Percentiles rank a stretch among this genome's conserved stretches.
Evolutionary conservation across 768 basidiomycete species (phyloP).

Genomic region (Trametes maxima): DNA sequence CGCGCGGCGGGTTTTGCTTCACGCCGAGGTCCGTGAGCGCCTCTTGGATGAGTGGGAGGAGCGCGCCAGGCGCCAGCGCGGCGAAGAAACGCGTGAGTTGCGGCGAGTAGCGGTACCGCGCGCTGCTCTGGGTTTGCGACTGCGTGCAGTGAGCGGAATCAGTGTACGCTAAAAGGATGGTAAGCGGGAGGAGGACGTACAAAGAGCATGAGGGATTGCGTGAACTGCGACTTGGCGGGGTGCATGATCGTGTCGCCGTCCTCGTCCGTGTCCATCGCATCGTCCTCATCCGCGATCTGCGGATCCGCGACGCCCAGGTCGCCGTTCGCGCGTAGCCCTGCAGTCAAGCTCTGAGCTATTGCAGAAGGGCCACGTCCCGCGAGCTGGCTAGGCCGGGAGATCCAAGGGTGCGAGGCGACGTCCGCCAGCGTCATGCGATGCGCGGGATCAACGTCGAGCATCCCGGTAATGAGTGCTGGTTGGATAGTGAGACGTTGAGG

Average conservation of each 20-base stretch:
- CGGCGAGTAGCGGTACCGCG: conserved; percentile 60
- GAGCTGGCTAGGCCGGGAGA: conserved; percentile 73
- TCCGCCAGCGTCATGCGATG: conserved; percentile 66
- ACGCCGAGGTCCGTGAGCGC: conserved; percentile 52
- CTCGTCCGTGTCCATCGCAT: conserved; percentile 41
- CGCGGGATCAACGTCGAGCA: conserved; percentile 72
- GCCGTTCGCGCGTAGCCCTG: conserved; percentile 66
- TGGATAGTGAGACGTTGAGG: conserved; percentile 1
- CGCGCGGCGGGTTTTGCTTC: conserved; percentile 48
- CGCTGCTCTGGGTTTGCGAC: conserved; percentile 84
- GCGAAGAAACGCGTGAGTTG: conserved; percentile 85
- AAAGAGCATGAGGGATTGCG: conserved; percentile 79
- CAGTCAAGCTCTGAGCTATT: conserved; percentile 72
- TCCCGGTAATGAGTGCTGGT: conserved; percentile 72
- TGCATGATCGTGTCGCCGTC: conserved; percentile 67
- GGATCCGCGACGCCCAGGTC: conserved; percentile 77
- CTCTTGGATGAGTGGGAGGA: conserved; percentile 57
- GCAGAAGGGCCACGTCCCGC: conserved; percentile 50
- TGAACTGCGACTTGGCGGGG: conserved; percentile 71
- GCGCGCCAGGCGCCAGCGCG: conserved; percentile 50
- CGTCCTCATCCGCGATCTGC: conserved; percentile 38
- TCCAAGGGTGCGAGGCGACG: conserved; percentile 71
- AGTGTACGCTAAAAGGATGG: neutral
- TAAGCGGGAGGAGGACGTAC: conserved; percentile 46
- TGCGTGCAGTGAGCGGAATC: conserved; percentile 31